These are phyloP conservation scores for Moniliophthora roreri DNA, from an alignment of 1,284 basidiomycete genomes.

Conservation along the genomic window DNA sequence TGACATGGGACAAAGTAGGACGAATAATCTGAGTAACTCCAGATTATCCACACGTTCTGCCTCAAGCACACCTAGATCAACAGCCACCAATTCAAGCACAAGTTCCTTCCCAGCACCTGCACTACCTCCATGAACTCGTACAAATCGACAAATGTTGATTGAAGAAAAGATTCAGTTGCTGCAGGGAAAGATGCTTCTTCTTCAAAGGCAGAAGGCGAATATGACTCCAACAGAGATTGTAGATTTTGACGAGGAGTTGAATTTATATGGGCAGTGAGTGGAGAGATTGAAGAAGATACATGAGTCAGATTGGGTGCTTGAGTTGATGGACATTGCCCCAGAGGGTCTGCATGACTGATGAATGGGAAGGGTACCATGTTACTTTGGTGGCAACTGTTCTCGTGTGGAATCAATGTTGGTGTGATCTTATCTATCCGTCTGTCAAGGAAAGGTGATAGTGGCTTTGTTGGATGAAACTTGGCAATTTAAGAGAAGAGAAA, in stretches of 20 bases:
- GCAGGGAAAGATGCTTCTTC: conserved; percentile 3
- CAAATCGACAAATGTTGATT: conserved; percentile 12
- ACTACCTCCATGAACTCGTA: conserved; percentile 10
- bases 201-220: conserved; percentile 4
- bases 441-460: no score
- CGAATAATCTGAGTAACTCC: not conserved
- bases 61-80: not conserved
- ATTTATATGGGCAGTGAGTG: conserved; percentile 1
- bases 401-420: no score
- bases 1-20: not conserved
- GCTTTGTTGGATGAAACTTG: no score
- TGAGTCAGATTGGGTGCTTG: conserved; percentile 13
- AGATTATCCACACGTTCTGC: not conserved
- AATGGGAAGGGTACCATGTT: no score
- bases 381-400: no score
- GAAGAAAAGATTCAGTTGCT: conserved; percentile 2
- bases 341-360: conserved; percentile 2
- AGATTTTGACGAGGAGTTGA: conserved; percentile 8
- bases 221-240: not conserved
- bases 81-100: not conserved
- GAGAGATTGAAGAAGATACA: conserved; percentile 9
- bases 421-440: no score
- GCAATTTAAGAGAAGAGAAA: no score
- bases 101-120: conserved; percentile 4
- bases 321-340: conserved; percentile 6